phyloP scores from a whole-genome alignment of 164 flowering plant species.

The Umbilicus rupestris region DNA sequence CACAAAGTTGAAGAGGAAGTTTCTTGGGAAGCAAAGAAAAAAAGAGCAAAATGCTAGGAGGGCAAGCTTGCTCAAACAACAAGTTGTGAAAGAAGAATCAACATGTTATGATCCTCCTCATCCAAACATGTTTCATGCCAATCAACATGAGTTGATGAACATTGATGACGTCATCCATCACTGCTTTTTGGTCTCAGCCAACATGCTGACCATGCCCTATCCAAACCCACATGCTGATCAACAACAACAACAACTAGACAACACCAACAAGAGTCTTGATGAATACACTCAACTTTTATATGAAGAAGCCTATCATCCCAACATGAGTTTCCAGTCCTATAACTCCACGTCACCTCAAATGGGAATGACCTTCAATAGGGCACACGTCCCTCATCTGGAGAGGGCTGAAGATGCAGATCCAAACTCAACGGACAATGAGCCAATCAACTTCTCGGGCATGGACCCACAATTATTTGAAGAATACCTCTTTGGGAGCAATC shows the following conservation, averaged over 20 bases:
- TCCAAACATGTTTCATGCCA: background rate
- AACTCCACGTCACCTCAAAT: background rate
- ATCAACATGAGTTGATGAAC: background rate
- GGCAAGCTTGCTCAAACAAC: background rate
- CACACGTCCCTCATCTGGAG: background rate
- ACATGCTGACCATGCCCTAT: background rate
- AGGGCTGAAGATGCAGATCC: background rate
- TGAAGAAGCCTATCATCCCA: background rate
- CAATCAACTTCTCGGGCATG: background rate
- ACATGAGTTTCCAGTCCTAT: background rate
- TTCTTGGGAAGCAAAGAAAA: slow-evolving; percentile 13
- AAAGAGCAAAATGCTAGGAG: slow-evolving; percentile 2
- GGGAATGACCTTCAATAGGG: background rate
- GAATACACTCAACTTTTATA: background rate
- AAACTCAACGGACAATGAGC: background rate
- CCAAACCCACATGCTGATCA: background rate
- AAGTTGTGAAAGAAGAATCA: background rate
- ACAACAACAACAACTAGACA: background rate
- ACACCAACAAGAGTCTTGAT: background rate
- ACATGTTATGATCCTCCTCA: background rate
- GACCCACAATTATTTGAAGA: background rate
- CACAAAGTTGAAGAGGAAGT: slow-evolving; percentile 45
- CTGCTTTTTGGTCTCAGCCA: background rate
- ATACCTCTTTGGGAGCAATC: background rate
- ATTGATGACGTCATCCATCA: background rate